A percentile compares a stretch with the other conserved stretches of the same genome.
These are phyloP conservation scores for Dactylellina sp. DNA, from an alignment of 2,329 filamentous ascomycete species.

Conservation along the genomic window DNA sequence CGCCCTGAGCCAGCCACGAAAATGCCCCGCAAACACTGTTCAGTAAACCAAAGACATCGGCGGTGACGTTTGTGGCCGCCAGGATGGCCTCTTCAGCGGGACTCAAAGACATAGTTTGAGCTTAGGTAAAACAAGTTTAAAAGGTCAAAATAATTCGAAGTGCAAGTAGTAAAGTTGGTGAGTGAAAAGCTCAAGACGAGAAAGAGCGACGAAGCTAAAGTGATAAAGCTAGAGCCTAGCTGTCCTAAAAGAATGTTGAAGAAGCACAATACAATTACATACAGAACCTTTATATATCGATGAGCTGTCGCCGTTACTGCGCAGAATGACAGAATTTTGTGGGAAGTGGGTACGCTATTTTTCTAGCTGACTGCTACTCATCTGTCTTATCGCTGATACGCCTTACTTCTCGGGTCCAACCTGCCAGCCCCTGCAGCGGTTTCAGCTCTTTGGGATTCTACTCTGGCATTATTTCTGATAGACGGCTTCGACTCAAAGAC, in stretches of 20 bases:
- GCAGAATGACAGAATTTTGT: slow-evolving; percentile 13
- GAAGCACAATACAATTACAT: slow-evolving; percentile 10
- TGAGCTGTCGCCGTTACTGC: not conserved
- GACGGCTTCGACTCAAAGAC: not conserved
- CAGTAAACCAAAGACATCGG: slow-evolving; percentile 19
- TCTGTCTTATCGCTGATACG: slow-evolving; percentile 37
- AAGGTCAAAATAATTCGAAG: not conserved
- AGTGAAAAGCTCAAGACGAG: not conserved
- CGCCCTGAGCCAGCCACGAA: slow-evolving; percentile 37
- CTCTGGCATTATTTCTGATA: slow-evolving; percentile 17
- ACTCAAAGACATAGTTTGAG: slow-evolving; percentile 17
- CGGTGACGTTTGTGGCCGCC: slow-evolving; percentile 38
- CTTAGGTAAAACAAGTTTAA: slow-evolving; percentile 7
- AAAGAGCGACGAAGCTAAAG: not conserved
- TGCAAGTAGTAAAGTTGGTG: not conserved
- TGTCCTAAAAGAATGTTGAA: slow-evolving; percentile 9
- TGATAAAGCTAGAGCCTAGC: slow-evolving; percentile 15
- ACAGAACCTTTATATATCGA: slow-evolving; percentile 21
- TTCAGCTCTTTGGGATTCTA: slow-evolving; percentile 31
- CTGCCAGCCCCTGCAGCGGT: slow-evolving; percentile 34
- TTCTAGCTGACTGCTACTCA: slow-evolving; percentile 11
- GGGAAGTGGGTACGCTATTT: slow-evolving; percentile 20
- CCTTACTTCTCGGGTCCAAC: slow-evolving; percentile 26
- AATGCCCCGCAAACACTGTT: slow-evolving; percentile 24
- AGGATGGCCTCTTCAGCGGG: slow-evolving; percentile 32